Base-by-base conservation (phyloP, 768 basidiomycete species). In the Multifurca ochricompacta region DNA sequence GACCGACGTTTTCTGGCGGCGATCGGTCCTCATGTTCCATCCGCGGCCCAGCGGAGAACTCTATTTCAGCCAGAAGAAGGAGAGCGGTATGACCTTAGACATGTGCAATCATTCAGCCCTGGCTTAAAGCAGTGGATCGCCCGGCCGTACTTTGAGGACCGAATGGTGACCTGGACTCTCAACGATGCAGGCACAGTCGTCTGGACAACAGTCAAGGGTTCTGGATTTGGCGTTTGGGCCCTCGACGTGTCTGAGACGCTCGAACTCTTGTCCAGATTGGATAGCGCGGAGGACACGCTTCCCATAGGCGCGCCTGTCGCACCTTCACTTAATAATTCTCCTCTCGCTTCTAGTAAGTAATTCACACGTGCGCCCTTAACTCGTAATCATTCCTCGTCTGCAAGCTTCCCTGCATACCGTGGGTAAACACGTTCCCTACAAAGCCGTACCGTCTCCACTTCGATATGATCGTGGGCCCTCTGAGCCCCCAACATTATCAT, bases 371-470 rank as follows among this genome's bases (percentile, higher is more conserved):
- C 13, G 19, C 28, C 72, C 4, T 0, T 72, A 36, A 69, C 11
- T 55, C 60, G 32, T 56, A 61, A 56, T 48, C 58, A 64, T 48
- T 58, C 46, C 34, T 51, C 48, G 53, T 63, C 42, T 44, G 52
- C 32, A 48, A 59, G 54, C 46, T 60, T 56, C 50, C 39, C 56
- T 52, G 44, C 51, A 46, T 32, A 34, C 47, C 44, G 51, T 56
- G 40, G 50, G 48, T 43, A 52, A 61, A 46, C 45, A 32, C 0
- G 19, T 62, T 3, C 66, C 73, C 2, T 71, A 73, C 63, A 71
- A 71, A 18, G 63, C 73, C n/a, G 66, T 68, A 36, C 77, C 79
- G 5, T 80, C 79, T 8, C 77, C 78, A 27, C 67, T 80, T 43
- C 74, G 78, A 48, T 74, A 71, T 52, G 68, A 75, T 41, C 66